Percentiles rank a stretch among this genome's conserved stretches.
phyloP scores from a whole-genome alignment of 1,284 basidiomycete species.

The Sphaerobolus stellatus region DNA sequence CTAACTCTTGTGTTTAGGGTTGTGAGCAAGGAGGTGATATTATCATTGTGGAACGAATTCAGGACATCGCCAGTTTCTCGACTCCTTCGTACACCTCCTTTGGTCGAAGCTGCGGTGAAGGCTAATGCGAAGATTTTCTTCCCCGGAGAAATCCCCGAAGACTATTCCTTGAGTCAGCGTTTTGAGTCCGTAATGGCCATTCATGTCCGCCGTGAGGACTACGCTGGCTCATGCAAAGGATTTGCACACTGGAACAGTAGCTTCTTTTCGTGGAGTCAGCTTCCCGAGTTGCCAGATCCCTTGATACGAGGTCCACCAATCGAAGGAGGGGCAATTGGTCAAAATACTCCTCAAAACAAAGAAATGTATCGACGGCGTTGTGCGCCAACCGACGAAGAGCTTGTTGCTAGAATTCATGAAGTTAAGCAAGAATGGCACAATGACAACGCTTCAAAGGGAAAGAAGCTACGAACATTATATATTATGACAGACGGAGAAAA shows the following conservation, averaged over 20 bases:
- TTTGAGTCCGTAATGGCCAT: slow-evolving; percentile 36
- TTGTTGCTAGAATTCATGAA: not conserved
- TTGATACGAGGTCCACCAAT: not conserved
- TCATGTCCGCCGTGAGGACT: slow-evolving; percentile 11
- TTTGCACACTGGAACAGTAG: not conserved
- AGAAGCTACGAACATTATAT: slow-evolving; percentile 29
- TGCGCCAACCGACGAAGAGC: not conserved
- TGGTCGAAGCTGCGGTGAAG: slow-evolving; percentile 40
- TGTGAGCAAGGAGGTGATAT: not conserved
- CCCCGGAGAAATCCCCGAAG: slow-evolving; percentile 29
- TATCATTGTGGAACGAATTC: slow-evolving; percentile 39
- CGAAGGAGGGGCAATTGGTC: not conserved
- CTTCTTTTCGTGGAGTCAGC: not conserved
- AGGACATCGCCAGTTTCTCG: slow-evolving; percentile 40
- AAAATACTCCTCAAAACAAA: not conserved
- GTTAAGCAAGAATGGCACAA: not conserved
- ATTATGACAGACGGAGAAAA: slow-evolving; percentile 34
- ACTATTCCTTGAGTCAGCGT: slow-evolving; percentile 36
- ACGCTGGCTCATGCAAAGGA: not conserved
- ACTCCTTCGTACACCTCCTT: slow-evolving; percentile 38
- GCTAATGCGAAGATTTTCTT: slow-evolving; percentile 42
- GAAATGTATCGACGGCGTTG: not conserved
- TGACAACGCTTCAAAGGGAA: not conserved
- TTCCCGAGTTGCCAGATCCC: not conserved
- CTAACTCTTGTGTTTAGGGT: too few relatives aligned